Base-by-base conservation (phyloP, 2,329 filamentous ascomycete species). In the Talaromyces pinophilus region DNA sequence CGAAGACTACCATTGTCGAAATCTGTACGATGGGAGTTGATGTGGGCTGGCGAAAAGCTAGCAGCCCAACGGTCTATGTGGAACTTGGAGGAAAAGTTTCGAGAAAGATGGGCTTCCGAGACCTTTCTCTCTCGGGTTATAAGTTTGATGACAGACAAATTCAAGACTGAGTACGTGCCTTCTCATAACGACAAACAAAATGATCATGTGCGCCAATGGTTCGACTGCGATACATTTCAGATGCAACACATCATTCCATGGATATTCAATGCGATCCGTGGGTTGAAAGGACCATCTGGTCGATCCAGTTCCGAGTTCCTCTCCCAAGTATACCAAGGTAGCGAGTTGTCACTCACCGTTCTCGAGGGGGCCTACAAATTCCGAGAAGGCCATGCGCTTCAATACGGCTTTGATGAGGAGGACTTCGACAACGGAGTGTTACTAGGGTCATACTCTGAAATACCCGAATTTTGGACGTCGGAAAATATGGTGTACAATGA, bases 11-110 rank as follows among this genome's bases (percentile, higher is more conserved):
- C 87, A 2, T 77, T 98, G 5, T 87, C 90, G 69, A 86, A 87
- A 48, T 81, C 81, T 28, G 89, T 89, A 1, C 88, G 88, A 71
- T 98, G 93, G 93, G 84, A 86, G 69, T 80, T 99, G 38, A 82
- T 99, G n/a, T 91, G 89, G 83, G 89, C 94, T 73, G 94, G 94
- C 0, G 95, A 99, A 77, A 97, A 93, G 78, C 86, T 98, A 80
- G 88, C 90, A 52, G 91, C 93, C 42, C 92, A 92, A 19, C 85
- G 86, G 67, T 84, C 88, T 55, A 84, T 98, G 44, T 98, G 94
- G 93, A 88, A 88, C 68, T 84, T 87, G 63, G 92, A 96, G 73
- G 91, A 97, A 74, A 81, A 83, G 7, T 89, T 90, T 62, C 83
- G 89, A 7, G 83, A 86, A 62, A 83, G 82, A 61, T 86, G 72